Base-by-base conservation (phyloP, 768 basidiomycete species). In the Heimioporus sp. region DNA sequence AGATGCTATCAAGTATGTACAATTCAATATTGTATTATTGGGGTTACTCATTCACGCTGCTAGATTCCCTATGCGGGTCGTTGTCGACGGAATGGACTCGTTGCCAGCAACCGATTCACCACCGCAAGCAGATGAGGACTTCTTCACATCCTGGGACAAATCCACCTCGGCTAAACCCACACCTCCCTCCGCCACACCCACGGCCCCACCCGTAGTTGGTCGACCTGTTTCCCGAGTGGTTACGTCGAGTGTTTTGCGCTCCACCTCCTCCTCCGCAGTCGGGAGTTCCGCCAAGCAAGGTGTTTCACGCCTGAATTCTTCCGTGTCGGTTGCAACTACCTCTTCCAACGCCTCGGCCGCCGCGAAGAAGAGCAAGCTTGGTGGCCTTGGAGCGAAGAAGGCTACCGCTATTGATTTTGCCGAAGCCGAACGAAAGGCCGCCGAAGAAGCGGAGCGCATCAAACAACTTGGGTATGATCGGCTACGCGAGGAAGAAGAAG, bases 101-200 rank as follows among this genome's bases (percentile, higher is more conserved):
- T 49, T 71, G 8, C 60, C 73, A 39, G 55, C 73, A 5, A 39
- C 76, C 10, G 66, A 78, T n/a, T 70, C 62, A 30, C 75, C 72
- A 49, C 66, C 66, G 53, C 76, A 78, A 40, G 72, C 73, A 0
- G 92, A 92, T 47, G 95, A 97, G 10, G 95, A 98, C 66, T 99
- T 99, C 72, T 99, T 98, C 73, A 85, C 91, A 43, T 89, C 91
- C 24, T 98, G 96, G 95, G 93, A 95, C 56, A 96, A 96, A 67
- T 87, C 91, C 1, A 17, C 69, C 32, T 79, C 80, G 8, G 79
- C 81, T 5, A 83, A 80, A 65, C 56, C 80, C 2, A 63, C 77
- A 5, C 70, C 85, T 11, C 69, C 80, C n/a, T 73, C 83, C 4
- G 73, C 80, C 5, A 71, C 80, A 34, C 68, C 75, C 19, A 61